Conservation (phyloP, 208 protist species). For the Leishmania turanica region DNA sequence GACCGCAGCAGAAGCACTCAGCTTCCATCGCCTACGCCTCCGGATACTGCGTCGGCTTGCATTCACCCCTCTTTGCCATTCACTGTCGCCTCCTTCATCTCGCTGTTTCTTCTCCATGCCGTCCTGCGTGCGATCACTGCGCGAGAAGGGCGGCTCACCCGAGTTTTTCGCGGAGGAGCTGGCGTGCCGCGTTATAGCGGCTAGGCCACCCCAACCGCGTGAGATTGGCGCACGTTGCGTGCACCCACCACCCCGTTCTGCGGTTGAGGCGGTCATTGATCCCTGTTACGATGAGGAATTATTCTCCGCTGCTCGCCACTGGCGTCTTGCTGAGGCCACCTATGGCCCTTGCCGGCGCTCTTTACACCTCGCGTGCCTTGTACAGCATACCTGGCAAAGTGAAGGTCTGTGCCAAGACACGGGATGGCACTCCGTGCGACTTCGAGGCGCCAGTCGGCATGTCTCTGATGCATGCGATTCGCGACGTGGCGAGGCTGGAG, state of each 20-base stretch:
- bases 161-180: neutral
- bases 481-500: conserved; percentile 91
- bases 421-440: conserved; percentile 33
- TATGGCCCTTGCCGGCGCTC: neutral
- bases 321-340: neutral
- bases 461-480: conserved; percentile 89
- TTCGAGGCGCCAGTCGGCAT: conserved; percentile 62
- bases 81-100: neutral
- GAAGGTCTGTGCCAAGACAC: conserved; percentile 38
- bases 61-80: neutral
- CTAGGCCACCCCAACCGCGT: neutral
- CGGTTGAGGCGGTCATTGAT: neutral
- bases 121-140: neutral
- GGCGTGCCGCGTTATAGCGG: neutral
- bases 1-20: neutral
- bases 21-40: neutral
- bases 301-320: neutral
- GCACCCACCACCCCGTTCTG: neutral
- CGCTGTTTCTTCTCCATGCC: neutral
- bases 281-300: neutral
- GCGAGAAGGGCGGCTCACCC: neutral
- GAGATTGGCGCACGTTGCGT: neutral
- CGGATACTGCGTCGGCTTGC: neutral
- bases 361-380: neutral
- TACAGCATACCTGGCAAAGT: conserved; percentile 55